Evolutionary conservation across 331 rosid genomes (phyloP), one percentile per base, ranked within the genome.

Genomic region (Acacia concinna): DNA sequence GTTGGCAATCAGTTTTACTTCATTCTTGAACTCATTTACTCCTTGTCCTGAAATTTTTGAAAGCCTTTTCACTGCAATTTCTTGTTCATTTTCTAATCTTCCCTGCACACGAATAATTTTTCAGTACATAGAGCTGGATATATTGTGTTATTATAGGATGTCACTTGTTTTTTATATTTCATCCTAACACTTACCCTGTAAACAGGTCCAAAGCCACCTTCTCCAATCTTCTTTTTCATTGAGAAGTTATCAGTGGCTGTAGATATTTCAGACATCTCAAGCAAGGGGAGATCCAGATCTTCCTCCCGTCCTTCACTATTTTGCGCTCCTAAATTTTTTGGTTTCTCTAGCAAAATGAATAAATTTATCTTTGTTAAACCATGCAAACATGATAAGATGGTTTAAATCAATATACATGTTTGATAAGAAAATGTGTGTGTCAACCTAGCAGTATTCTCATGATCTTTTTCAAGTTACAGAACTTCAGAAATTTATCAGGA

Each of bases 181-280:
- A 32, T n/a, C 43, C 31, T 21, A 11, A 68, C 11, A n/a, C 8
- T 59, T 79, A 71, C 77, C 64, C 8, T 12, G 30, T 79, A 70
- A 41, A 79, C 77, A n/a, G 77, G 38, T n/a, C 82, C 82, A 79
- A 79, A 70, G n/a, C 77, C 77, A 14, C 82, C 82, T 79, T 71
- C 65, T 21, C 73, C 77, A 34, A 73, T 51, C 47, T 73, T 73
- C 17, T 79, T 79, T 4, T 71, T 18, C 18, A 31, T 31, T 2
- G 41, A 59, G 65, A 79, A 59, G 38, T 71, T 23, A 14, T 59
- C 34, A 23, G 78, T 71, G 41, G 82, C 82, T 13, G 21, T 31
- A 7, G 32, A 20, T 20, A 78, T 31, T 40, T 57, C 47, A 41
- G 46, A 11, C 21, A 78, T 28, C 31, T 78, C 63, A 57, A 69